Evolutionary conservation across 108 stramenopile genomes (phyloP).

Genomic region (Skeletonema menzelii): DNA sequence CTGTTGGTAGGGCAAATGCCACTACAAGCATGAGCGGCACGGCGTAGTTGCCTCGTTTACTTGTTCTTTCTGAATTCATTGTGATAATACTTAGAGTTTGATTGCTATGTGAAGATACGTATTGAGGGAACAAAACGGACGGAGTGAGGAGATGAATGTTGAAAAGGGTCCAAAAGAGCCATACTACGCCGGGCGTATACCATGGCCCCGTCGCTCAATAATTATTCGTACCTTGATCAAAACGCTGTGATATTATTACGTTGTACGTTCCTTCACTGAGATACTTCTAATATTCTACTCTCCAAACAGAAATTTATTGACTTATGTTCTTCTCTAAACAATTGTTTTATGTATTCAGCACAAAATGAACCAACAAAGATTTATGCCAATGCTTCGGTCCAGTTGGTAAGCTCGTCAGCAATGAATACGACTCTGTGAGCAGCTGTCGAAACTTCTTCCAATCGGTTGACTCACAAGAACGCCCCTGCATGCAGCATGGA

Average conservation of each 20-base stretch:
- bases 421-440: not conserved
- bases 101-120: not conserved
- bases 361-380: not conserved
- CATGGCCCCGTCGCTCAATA: not conserved
- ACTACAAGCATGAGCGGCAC: not conserved
- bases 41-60: constrained; percentile 16
- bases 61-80: constrained; percentile 6
- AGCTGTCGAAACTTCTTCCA: constrained; percentile 9
- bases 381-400: not conserved
- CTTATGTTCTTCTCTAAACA: not conserved
- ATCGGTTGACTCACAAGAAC: constrained; percentile 7
- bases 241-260: not conserved
- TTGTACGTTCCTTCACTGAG: not conserved
- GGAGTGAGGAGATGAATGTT: not conserved
- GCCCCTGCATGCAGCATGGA: too few species aligned
- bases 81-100: not conserved
- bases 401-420: not conserved
- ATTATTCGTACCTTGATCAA: not conserved
- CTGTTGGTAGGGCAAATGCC: constrained; percentile 7
- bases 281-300: not conserved
- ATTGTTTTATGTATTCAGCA: not conserved
- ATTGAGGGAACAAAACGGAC: not conserved
- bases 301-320: not conserved
- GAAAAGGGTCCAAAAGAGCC: not conserved
- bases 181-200: not conserved